Base-by-base conservation (phyloP, 2,329 filamentous ascomycete genomes). In the Emmonsiellopsis sp. region DNA sequence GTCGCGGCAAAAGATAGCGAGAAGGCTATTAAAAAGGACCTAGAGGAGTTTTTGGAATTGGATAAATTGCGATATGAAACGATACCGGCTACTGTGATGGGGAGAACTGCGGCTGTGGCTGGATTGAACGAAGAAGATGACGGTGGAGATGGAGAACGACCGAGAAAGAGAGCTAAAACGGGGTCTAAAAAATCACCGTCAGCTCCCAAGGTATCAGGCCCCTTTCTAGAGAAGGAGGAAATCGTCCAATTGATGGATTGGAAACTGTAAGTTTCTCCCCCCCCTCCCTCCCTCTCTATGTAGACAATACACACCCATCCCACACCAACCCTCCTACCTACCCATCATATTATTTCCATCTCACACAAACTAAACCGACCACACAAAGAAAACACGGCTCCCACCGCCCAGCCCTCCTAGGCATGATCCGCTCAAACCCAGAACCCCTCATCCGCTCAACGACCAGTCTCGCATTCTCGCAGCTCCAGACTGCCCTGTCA, bases 231-330 rank as follows among this genome's bases (percentile, higher is more conserved):
- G 9, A 70, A 69, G 34, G 65, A 68, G 2, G 67, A 73, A 13
- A 45, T 73, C 37, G 59, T 69, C 47, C 61, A 57, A 48, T 57
- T 73, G 50, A 70, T 75, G 59, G 69, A 72, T 46, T 75, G 73
- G 73, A 75, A 75, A 57, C 61, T 71, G 72, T 75, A 59, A 61
- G 68, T 16, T 16, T 8, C 3, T 20, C 16, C 13, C 13, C 26
- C 37, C 1, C 32, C 20, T 7, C 13, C 34, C 6, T 9, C 34
- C 9, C 37, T 13, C n/a, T 13, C 49, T 7, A 7, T 34, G 11
- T n/a, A 8, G 20, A 43, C 32, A 44, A 44, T 44, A 30, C 5
- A 47, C 30, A 20, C 53, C 31, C 20, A 44, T 46, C 16, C 5
- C 16, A 20, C 38, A 13, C 42, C 35, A 13, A 16, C n/a, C 1